Evolutionary conservation across 2,329 filamentous ascomycete genomes (phyloP), one percentile per base, ranked within the genome.

Genomic region (Verticillium tricorpus): DNA sequence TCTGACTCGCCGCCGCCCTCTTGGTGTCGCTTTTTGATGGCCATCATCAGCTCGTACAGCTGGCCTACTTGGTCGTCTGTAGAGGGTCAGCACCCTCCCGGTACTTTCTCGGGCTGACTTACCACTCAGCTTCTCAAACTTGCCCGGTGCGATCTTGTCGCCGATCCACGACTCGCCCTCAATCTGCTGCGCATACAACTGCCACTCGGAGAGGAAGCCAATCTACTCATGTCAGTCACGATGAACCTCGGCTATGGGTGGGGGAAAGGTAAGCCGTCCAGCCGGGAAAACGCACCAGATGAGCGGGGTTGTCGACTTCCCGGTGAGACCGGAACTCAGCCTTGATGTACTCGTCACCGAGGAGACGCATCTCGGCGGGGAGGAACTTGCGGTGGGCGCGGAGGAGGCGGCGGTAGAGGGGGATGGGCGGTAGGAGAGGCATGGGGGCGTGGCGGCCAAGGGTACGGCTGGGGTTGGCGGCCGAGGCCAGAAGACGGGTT

Each of bases 151-250:
- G 73, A 98, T 82, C 73, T 89, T 94, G 66, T 92, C 91, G 1
- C 89, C 94, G 63, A 85, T 82, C 95, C 95, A 98, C 0, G 83
- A 75, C 60, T 96, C 89, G 0, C 93, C 94, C 72, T 98, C 94
- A 17, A 99, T 79, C 72, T 92, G 89, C 73, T 99, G 94, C 2
- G 93, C 93, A 72, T 98, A 99, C 59, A 92, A 79, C 75, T 99
- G 95, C 94, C 94, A 99, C 75, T 98, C 93, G 0, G 91, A 94
- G 68, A 99, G 82, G 75, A 99, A 99, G 1, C 94, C 95, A 69
- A 98, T 92, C 92, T 96, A 67, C 15, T 17, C 45, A 12, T 37
- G 56, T 66, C 31, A 63, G 50, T 39, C 50, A 35, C 14, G 4
- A 1, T 52, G 45, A 22, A 25, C 45, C 45, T 52, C 45, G 45